Percentiles rank a stretch among this genome's conserved stretches.
Evolutionary conservation across 2,329 filamentous ascomycete species (phyloP).

Genomic region (Juglanconis oblonga): DNA sequence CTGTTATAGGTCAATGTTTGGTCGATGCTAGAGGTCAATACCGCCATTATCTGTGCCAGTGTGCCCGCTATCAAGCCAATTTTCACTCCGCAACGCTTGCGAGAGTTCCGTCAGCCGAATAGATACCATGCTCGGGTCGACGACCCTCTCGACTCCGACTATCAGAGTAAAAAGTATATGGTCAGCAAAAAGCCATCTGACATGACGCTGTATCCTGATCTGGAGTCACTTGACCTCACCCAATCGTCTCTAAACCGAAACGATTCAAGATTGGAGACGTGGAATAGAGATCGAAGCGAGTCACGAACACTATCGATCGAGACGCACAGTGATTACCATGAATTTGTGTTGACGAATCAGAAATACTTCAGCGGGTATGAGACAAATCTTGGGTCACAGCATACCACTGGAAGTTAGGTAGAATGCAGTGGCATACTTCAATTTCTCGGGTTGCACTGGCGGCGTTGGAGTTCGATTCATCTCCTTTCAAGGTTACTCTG

Average conservation of each 20-base stretch:
- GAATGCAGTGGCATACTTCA: too few species aligned
- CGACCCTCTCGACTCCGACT: background rate
- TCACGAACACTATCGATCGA: background rate
- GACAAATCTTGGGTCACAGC: too few species aligned
- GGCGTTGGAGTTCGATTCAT: too few species aligned
- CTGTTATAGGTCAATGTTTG: conserved; percentile 35
- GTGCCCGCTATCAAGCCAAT: conserved; percentile 49
- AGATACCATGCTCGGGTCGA: background rate
- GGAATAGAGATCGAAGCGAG: background rate
- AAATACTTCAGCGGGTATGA: too few species aligned
- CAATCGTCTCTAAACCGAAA: background rate
- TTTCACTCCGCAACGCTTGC: conserved; percentile 25
- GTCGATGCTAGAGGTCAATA: conserved; percentile 47
- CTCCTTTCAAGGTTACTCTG: too few species aligned
- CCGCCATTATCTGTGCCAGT: conserved; percentile 47
- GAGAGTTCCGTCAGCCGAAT: background rate
- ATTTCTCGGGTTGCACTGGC: too few species aligned
- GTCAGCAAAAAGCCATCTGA: background rate
- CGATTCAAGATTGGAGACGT: background rate
- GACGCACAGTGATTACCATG: too few species aligned
- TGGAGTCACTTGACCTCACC: background rate
- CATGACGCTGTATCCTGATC: background rate
- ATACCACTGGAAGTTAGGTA: too few species aligned
- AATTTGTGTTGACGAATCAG: too few species aligned
- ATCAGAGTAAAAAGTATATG: background rate